Conservation (phyloP, 1,284 basidiomycete species). For the Ganoderma leucocontextum region DNA sequence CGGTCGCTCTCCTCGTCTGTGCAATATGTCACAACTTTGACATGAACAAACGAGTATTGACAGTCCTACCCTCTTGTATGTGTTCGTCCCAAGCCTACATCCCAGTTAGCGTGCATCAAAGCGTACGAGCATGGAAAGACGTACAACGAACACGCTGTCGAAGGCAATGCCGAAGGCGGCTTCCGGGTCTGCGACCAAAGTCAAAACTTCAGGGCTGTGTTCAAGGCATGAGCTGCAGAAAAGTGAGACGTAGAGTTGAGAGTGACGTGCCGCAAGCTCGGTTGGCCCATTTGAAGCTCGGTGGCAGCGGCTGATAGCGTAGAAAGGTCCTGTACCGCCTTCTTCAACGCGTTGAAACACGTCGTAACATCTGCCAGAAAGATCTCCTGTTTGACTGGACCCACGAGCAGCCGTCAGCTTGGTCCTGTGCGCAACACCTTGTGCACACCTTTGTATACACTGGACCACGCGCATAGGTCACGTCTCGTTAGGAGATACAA, state of each 20-base stretch:
- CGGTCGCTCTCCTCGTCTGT: conserved; percentile 38
- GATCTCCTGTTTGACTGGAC: conserved; percentile 83
- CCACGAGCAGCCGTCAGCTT: background rate
- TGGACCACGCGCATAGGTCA: conserved; percentile 34
- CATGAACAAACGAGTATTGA: background rate
- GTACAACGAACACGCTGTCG: conserved; percentile 70
- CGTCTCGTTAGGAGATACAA: background rate
- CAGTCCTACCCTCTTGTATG: conserved; percentile 19
- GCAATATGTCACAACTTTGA: background rate
- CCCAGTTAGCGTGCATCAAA: background rate
- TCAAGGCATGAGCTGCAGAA: conserved; percentile 3
- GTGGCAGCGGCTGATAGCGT: conserved; percentile 50
- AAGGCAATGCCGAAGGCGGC: conserved; percentile 66
- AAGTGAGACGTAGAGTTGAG: background rate
- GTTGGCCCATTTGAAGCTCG: conserved; percentile 74
- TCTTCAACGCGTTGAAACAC: conserved; percentile 79
- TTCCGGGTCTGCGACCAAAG: conserved; percentile 62
- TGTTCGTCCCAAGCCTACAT: conserved; percentile 72
- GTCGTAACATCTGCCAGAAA: conserved; percentile 80
- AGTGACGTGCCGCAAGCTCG: conserved; percentile 61
- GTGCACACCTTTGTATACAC: conserved; percentile 74
- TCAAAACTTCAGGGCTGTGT: conserved; percentile 65
- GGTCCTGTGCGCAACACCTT: background rate
- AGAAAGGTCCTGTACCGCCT: conserved; percentile 71
- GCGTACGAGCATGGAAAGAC: conserved; percentile 38